Base-by-base conservation (phyloP, 257 asterid genomes). In the Eustoma russellianum region DNA sequence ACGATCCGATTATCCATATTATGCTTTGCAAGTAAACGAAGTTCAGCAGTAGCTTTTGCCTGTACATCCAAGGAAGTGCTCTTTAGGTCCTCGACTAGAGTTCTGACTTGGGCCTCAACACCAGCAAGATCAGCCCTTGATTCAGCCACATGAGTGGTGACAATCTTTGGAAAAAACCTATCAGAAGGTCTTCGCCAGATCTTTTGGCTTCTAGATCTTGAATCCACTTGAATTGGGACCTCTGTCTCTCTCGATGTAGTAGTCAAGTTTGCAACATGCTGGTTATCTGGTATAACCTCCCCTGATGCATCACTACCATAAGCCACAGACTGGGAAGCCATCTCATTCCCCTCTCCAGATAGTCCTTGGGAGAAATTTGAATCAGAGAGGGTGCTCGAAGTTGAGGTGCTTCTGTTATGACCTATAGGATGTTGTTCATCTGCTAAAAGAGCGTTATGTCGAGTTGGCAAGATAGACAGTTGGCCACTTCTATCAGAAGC, bases 11-110 rank as follows among this genome's bases (percentile, higher is more conserved):
- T 83, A 63, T 82, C 93, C 82, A 70, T 78, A 62, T 79, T 80
- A 53, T 82, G 81, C 81, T 76, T 82, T 44, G 95, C 89, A 70
- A 82, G 83, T 60, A 82, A 69, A 57, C 95, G 79, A 53, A 85
- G 75, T 64, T 78, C 84, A 41, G 72, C 67, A 4, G 94, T 75
- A 33, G 92, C 94, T 14, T 62, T 66, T 72, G 72, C 72, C 66
- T 81, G 86, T 11, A 59, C 75, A 15, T 86, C 96, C 8, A 77
- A 47, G 48, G 83, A 73, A 57, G 66, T 60, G 58, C 74, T 74
- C 70, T 71, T 83, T 43, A 86, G 80, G 67, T 86, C 92, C 74
- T 79, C 94, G 28, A 86, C 67, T 56, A 79, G 70, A 66, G 62
- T 78, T 59, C 69, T 81, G 34, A 83, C 89, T 76, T 79, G 80